Percentiles rank a stretch among this genome's conserved stretches.
phyloP scores from a whole-genome alignment of 495 filamentous ascomycete genomes.

The Pyrenula massariospora region DNA sequence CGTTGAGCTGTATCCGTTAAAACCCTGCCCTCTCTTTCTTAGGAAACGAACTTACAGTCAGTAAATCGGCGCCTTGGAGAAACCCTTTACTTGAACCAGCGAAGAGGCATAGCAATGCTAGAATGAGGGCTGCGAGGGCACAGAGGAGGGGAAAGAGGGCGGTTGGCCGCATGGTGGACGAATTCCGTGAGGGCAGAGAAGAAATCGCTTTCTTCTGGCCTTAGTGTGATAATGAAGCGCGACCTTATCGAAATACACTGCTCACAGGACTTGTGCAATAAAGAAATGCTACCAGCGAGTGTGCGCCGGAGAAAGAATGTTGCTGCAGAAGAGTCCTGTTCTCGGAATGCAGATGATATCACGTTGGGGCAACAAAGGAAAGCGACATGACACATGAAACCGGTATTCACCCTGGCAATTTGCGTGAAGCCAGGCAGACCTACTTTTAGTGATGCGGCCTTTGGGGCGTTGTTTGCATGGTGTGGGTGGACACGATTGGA shows the following conservation, averaged over 20 bases:
- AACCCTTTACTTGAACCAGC: conserved; percentile 50
- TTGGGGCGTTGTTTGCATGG: neutral
- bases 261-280: too few species aligned
- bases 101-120: conserved; percentile 59
- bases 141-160: conserved; percentile 30
- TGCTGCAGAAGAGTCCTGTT: too few species aligned
- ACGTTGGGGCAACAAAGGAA: too few species aligned
- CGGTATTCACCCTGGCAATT: neutral
- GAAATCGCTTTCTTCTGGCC: neutral
- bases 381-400: neutral
- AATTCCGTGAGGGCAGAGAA: neutral
- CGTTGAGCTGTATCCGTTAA: conserved; percentile 40
- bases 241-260: neutral
- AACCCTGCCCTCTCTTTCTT: conserved; percentile 4
- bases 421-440: neutral
- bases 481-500: neutral
- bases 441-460: neutral
- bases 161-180: conserved; percentile 15
- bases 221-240: neutral
- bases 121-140: conserved; percentile 50
- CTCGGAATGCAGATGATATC: too few species aligned
- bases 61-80: conserved; percentile 51
- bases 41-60: conserved; percentile 41
- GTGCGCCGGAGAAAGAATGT: too few species aligned
- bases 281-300: neutral